These are phyloP conservation scores for Amanita exitialis DNA, from an alignment of 768 basidiomycete species.

Conservation along the genomic window DNA sequence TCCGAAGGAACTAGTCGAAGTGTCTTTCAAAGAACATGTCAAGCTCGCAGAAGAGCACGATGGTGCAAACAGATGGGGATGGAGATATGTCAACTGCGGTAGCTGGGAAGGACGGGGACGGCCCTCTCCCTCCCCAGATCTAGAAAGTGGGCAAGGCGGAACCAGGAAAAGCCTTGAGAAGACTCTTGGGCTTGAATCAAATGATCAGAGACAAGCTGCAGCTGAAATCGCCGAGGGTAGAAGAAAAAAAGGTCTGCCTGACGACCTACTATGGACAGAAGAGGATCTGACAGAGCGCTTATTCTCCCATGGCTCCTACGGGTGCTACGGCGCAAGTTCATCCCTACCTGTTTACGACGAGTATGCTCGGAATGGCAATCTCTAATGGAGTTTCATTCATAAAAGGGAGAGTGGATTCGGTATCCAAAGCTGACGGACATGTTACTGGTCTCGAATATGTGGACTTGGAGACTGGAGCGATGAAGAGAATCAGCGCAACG, in stretches of 20 bases:
- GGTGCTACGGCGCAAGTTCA: conserved; percentile 71
- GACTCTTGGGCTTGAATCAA: conserved; percentile 34
- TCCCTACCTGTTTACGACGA: conserved; percentile 63
- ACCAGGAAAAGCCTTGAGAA: conserved; percentile 43
- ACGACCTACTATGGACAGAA: conserved; percentile 43
- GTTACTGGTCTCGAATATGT: conserved; percentile 43
- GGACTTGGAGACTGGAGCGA: conserved; percentile 15
- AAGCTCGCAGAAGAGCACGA: conserved; percentile 59
- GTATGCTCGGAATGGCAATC: conserved; percentile 57
- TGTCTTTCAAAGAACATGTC: conserved; percentile 71
- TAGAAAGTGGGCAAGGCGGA: conserved; percentile 17
- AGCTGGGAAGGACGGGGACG: conserved; percentile 64
- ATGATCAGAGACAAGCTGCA: conserved; percentile 12
- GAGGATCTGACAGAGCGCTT: conserved; percentile 50
- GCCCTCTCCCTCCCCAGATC: conserved; percentile 10
- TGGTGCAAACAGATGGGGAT: conserved; percentile 74
- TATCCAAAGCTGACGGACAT: conserved; percentile 27
- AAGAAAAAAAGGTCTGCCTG: conserved; percentile 30
- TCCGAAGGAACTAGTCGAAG: conserved; percentile 53
- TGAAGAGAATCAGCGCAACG: conserved; percentile 41
- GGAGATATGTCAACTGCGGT: conserved; percentile 65
- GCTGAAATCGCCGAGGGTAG: conserved; percentile 11
- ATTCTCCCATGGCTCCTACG: conserved; percentile 45
- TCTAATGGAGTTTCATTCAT: conserved; percentile 42
- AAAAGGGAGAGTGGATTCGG: conserved; percentile 32